Percentiles rank a stretch among this genome's conserved stretches.
These are phyloP conservation scores for Rutstroemia sp. DNA, from an alignment of 2,329 filamentous ascomycete genomes.

Conservation along the genomic window DNA sequence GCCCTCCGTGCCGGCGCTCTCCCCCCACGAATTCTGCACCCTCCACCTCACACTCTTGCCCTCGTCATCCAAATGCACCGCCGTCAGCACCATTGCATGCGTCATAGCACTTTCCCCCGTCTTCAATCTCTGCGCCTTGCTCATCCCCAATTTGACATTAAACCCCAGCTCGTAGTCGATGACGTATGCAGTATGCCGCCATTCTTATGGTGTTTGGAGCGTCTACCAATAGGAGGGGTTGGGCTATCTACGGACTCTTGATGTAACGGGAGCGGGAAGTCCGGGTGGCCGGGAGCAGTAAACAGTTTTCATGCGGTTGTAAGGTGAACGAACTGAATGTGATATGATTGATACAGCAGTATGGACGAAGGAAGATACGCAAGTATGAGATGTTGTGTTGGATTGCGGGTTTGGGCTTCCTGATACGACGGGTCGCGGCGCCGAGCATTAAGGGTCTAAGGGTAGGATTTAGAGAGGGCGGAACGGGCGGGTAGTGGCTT, in stretches of 20 bases:
- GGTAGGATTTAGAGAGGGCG: neutral
- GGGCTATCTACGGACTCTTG: no score
- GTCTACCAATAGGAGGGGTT: no score
- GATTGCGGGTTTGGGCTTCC: no score
- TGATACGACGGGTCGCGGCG: no score
- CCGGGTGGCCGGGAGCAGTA: no score
- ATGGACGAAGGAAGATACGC: no score
- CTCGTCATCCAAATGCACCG: conserved; percentile 65
- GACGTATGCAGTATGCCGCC: conserved; percentile 31
- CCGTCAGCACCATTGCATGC: conserved; percentile 87
- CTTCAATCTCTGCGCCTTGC: conserved; percentile 66
- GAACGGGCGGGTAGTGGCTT: neutral
- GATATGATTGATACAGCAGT: no score
- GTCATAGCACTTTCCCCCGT: conserved; percentile 79
- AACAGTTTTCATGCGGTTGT: no score
- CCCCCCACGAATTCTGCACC: conserved; percentile 82
- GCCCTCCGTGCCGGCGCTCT: conserved; percentile 61
- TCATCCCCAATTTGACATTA: conserved; percentile 65
- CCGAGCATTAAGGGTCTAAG: neutral
- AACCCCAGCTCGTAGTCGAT: conserved; percentile 81
- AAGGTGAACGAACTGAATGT: no score
- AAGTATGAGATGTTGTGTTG: no score
- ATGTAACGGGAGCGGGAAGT: no score
- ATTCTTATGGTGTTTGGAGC: no score
- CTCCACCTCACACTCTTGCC: conserved; percentile 69